Percentiles rank a stretch among this genome's conserved stretches.
These are phyloP conservation scores for Acaromyces ingoldii DNA, from an alignment of 1,284 basidiomycete species.

Conservation along the genomic window DNA sequence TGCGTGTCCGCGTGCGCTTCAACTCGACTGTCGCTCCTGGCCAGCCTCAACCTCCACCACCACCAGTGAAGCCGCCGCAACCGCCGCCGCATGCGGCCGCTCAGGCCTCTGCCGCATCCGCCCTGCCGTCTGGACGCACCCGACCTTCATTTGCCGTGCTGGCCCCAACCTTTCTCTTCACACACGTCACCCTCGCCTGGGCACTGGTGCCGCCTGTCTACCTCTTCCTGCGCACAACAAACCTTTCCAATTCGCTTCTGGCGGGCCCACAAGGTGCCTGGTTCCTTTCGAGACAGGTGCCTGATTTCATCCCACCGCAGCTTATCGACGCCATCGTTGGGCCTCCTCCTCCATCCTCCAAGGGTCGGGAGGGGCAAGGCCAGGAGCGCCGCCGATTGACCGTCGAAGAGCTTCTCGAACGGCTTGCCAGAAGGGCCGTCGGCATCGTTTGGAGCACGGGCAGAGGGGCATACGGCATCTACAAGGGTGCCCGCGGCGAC, in stretches of 20 bases:
- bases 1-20: too few species aligned
- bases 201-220: constrained; percentile 13
- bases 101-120: too few species aligned
- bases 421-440: not conserved
- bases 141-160: not conserved
- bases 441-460: constrained; percentile 3
- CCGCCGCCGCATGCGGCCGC: too few species aligned
- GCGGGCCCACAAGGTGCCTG: constrained; percentile 13
- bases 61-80: too few species aligned
- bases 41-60: too few species aligned
- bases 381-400: constrained; percentile 1
- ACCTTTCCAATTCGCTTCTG: constrained; percentile 7
- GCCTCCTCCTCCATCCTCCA: not conserved
- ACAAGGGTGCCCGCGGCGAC: not conserved
- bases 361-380: not conserved
- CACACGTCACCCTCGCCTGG: constrained; percentile 11
- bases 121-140: too few species aligned
- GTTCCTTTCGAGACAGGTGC: constrained; percentile 4
- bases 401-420: constrained; percentile 10
- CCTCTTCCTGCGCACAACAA: constrained; percentile 3
- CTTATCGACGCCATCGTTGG: constrained; percentile 1
- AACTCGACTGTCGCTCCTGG: too few species aligned
- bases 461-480: not conserved
- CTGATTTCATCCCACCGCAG: constrained; percentile 5
- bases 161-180: constrained; percentile 1